Conservation (phyloP, 2,329 filamentous ascomycete species). For the Cladophialophora psammophila region DNA sequence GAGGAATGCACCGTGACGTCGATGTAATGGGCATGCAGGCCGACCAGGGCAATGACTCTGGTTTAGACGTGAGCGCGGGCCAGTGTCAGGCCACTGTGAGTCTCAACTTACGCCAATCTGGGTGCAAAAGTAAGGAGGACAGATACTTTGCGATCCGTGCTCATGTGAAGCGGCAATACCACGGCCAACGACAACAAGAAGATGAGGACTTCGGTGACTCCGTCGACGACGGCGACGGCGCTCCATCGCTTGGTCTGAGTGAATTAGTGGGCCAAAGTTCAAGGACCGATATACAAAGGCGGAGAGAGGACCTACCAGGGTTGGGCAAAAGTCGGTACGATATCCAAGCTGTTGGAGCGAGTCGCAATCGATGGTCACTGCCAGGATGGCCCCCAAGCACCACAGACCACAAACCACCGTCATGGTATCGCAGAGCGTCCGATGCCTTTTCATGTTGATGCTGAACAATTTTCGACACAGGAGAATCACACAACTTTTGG, state of each 20-base stretch:
- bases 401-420: not conserved
- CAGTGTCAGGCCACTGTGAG: not conserved
- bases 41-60: not conserved
- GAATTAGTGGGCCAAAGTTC: not conserved
- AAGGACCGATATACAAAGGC: not conserved
- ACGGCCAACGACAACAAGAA: not conserved
- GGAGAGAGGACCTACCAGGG: constrained; percentile 12
- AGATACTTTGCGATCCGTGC: not conserved
- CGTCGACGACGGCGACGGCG: not conserved
- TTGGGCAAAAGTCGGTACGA: constrained; percentile 15
- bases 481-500: constrained; percentile 20
- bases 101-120: constrained; percentile 2
- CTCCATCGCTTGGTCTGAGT: constrained; percentile 1
- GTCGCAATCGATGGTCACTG: constrained; percentile 17
- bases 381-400: constrained; percentile 19
- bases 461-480: constrained; percentile 23
- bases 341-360: constrained; percentile 25
- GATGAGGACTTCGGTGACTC: not conserved
- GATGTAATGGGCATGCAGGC: constrained; percentile 11
- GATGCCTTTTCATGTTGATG: constrained; percentile 24
- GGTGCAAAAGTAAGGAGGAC: constrained; percentile 2
- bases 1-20: constrained; percentile 1
- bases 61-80: not conserved
- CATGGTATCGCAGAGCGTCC: constrained; percentile 8
- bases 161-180: not conserved